Percentiles rank a stretch among this genome's conserved stretches.
phyloP scores from a whole-genome alignment of 2,329 filamentous ascomycete genomes.

The Diplodia scrobiculata region DNA sequence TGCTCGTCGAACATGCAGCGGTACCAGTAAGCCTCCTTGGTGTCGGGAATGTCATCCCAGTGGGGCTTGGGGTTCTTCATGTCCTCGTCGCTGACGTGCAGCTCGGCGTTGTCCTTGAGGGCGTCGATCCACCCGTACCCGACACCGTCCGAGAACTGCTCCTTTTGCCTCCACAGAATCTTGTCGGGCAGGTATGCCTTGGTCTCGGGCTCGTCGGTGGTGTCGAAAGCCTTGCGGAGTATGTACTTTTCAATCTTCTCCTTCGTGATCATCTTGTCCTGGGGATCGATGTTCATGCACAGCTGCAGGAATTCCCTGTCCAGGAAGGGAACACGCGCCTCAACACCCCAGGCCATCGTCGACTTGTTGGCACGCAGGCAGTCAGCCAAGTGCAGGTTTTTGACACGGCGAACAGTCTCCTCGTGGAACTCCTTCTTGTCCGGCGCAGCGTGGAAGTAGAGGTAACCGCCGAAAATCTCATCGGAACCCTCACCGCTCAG shows the following conservation, averaged over 20 bases:
- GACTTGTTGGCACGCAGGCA: slow-evolving; percentile 99
- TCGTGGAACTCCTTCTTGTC: slow-evolving; percentile 90
- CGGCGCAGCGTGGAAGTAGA: slow-evolving; percentile 96
- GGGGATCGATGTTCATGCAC: slow-evolving; percentile 89
- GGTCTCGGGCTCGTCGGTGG: slow-evolving; percentile 75
- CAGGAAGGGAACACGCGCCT: slow-evolving; percentile 95
- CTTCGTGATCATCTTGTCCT: slow-evolving; percentile 93
- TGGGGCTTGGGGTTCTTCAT: slow-evolving; percentile 98
- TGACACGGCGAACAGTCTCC: slow-evolving; percentile 90
- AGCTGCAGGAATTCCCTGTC: slow-evolving; percentile 96
- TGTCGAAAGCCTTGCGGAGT: slow-evolving; percentile 95
- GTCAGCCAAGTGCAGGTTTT: slow-evolving; percentile 95
- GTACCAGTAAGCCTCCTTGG: slow-evolving; percentile 99
- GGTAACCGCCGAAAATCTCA: slow-evolving; percentile 97
- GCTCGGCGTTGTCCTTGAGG: slow-evolving; percentile 90
- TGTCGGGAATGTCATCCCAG: slow-evolving; percentile 89
- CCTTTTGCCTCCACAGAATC: slow-evolving; percentile 98
- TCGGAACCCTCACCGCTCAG: slow-evolving; percentile 94
- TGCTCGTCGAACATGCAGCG: slow-evolving; percentile 98
- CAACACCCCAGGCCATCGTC: slow-evolving; percentile 94
- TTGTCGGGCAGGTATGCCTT: slow-evolving; percentile 90
- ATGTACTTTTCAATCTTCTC: slow-evolving; percentile 97
- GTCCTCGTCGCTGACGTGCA: slow-evolving; percentile 92
- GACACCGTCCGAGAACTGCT: slow-evolving; percentile 98
- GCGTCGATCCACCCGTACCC: slow-evolving; percentile 99